These are phyloP conservation scores for Angophora floribunda DNA, from an alignment of 345 rosid genomes.

Conservation along the genomic window DNA sequence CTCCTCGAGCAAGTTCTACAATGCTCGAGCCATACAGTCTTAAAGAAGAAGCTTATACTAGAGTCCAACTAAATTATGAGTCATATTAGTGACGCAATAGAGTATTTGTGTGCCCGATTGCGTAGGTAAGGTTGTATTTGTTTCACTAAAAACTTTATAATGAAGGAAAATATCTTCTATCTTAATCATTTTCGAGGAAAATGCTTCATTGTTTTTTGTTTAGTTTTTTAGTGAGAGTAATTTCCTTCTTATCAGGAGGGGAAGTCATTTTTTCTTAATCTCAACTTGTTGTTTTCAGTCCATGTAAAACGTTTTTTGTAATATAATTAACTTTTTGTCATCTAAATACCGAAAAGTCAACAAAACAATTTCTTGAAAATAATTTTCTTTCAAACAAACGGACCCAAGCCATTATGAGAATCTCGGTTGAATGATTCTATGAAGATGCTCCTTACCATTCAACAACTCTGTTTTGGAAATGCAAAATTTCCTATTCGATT, in stretches of 20 bases:
- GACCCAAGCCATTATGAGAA: not conserved
- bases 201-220: not conserved
- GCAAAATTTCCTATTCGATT: not conserved
- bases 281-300: not conserved
- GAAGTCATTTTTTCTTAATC: not conserved
- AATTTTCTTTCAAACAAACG: not conserved
- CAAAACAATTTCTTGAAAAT: not conserved
- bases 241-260: not conserved
- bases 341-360: not conserved
- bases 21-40: not conserved
- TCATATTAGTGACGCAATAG: not conserved
- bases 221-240: not conserved
- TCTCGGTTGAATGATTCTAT: not conserved
- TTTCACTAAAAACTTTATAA: not conserved
- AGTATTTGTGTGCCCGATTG: not conserved
- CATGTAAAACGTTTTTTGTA: accelerated
- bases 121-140: no score
- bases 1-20: no score
- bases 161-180: not conserved
- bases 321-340: not conserved
- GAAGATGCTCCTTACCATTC: not conserved
- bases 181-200: not conserved
- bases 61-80: not conserved
- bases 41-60: not conserved
- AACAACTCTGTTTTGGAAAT: not conserved